Evolutionary conservation across 2,329 filamentous ascomycete species (phyloP), one percentile per base, ranked within the genome.

Genomic region (Bertia moriformis): DNA sequence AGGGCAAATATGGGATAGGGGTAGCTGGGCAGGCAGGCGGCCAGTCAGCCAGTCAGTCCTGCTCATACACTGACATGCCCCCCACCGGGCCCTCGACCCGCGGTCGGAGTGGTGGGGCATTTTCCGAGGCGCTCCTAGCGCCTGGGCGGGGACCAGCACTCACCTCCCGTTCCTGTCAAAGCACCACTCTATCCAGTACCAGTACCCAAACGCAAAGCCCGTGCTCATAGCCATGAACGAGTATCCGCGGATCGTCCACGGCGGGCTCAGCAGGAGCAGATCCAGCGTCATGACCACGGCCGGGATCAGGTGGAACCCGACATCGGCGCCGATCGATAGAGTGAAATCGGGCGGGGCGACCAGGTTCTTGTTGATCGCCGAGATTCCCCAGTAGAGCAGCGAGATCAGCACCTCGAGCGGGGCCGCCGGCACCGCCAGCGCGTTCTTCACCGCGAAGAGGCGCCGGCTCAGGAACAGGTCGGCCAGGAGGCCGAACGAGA

Each of bases 1-100:
- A 83, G 54, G 5, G 66, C 77, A 45, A 95, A 89, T 18, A 94
- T 69, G 1, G 88, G 87, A 56, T 95, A 94, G 0, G 87, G 86
- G 48, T 93, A 93, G 65, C 78, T 82, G 7, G 22, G 22, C 7
- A n/a, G 7, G 7, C 22, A 27, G 7, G 22, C n/a, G 7, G n/a
- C 7, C n/a, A 27, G n/a, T 27, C 7, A n/a, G n/a, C n/a, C n/a
- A n/a, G n/a, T n/a, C n/a, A n/a, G n/a, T n/a, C n/a, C n/a, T n/a
- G n/a, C n/a, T n/a, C n/a, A n/a, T n/a, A n/a, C n/a, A n/a, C n/a
- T n/a, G n/a, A n/a, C n/a, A n/a, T n/a, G n/a, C n/a, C n/a, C n/a
- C n/a, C n/a, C n/a, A n/a, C n/a, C n/a, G n/a, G n/a, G n/a, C n/a
- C n/a, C n/a, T n/a, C n/a, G n/a, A n/a, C n/a, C n/a, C n/a, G n/a